Conservation (phyloP, 1,139 yeast species). For the Nakaseomyces glabratus region DNA sequence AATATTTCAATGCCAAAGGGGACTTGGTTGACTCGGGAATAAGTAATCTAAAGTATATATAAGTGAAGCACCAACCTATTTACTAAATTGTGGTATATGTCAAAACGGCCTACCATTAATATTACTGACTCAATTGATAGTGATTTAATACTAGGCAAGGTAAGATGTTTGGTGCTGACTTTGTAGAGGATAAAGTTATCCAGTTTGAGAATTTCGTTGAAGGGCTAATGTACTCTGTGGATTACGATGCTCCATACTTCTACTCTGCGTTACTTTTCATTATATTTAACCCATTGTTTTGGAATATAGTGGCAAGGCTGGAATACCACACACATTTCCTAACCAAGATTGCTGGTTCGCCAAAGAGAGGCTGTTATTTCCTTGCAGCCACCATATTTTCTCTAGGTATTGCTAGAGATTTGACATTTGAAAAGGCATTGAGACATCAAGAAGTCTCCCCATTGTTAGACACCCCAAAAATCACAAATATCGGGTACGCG, state of each 20-base stretch:
- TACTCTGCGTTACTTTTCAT: conserved; percentile 32
- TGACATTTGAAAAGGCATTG: conserved; percentile 62
- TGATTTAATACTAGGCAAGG: no score
- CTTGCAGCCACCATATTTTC: conserved; percentile 76
- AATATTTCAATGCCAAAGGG: no score
- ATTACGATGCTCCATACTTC: conserved; percentile 4
- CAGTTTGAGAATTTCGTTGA: conserved; percentile 2
- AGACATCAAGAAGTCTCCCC: conserved; percentile 44
- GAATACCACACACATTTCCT: conserved; percentile 71
- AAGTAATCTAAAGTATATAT: no score
- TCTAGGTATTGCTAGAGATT: conserved; percentile 75
- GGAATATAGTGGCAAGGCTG: conserved; percentile 86
- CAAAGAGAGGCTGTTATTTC: conserved; percentile 69
- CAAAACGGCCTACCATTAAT: no score
- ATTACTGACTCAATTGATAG: no score
- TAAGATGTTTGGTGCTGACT: conserved; percentile 1
- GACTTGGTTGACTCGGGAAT: no score
- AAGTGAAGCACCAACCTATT: no score
- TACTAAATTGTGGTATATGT: no score
- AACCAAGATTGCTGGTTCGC: conserved; percentile 63
- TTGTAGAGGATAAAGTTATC: conserved; percentile 3
- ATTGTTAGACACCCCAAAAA: conserved; percentile 34
- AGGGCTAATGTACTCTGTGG: background rate
- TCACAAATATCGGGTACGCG: conserved; percentile 38
- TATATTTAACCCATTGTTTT: conserved; percentile 81